Conservation (phyloP, 2,329 filamentous ascomycete genomes). For the Colletotrichum simmondsii region DNA sequence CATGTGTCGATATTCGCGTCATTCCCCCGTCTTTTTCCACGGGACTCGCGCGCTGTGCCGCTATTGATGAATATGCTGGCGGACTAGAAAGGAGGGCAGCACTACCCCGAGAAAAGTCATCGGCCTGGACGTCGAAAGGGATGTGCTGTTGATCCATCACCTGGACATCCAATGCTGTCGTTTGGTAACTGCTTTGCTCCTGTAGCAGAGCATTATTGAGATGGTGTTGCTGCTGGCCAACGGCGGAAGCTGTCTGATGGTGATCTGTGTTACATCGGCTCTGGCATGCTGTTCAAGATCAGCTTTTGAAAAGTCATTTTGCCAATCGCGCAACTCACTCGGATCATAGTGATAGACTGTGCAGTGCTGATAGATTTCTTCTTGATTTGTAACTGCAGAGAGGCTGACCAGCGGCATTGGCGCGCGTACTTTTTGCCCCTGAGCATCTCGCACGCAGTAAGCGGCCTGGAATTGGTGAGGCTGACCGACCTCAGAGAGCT, state of each 20-base stretch:
- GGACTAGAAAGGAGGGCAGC: conserved; percentile 10
- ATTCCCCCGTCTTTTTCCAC: neutral
- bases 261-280: conserved; percentile 14
- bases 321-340: neutral
- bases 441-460: conserved; percentile 20
- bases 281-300: conserved; percentile 15
- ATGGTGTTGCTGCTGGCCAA: conserved; percentile 4
- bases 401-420: conserved; percentile 27
- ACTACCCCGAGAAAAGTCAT: neutral
- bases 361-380: conserved; percentile 31
- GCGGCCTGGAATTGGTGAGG: conserved; percentile 28
- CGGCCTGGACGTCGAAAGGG: neutral
- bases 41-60: neutral
- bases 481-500: conserved; percentile 17
- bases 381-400: conserved; percentile 24
- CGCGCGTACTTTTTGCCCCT: conserved; percentile 22
- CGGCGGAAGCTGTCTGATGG: neutral
- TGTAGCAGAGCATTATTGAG: neutral
- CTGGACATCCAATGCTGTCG: neutral
- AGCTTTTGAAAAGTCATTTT: neutral
- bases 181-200: neutral
- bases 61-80: conserved; percentile 10
- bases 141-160: neutral
- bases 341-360: conserved; percentile 29
- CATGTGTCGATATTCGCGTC: neutral